phyloP scores from a whole-genome alignment of 192 early-diverging fungal genomes.

The Haplosporangium gracile region DNA sequence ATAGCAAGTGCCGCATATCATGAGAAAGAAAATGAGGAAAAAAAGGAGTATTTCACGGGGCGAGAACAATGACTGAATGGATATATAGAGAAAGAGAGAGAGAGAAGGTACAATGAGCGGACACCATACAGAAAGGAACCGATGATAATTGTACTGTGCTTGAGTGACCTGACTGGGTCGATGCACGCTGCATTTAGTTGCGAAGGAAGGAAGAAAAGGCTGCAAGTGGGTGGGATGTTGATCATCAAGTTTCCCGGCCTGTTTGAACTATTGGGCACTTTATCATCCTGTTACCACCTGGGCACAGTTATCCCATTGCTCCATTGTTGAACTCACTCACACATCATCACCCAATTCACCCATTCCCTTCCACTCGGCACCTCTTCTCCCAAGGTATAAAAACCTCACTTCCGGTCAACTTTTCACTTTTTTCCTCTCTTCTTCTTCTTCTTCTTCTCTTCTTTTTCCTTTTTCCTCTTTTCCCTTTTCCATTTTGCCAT shows the following conservation, averaged over 20 bases:
- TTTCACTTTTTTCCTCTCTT: conserved; percentile 20
- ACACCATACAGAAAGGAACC: neutral
- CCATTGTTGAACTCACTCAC: neutral
- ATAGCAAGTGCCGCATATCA: neutral
- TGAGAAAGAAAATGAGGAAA: neutral
- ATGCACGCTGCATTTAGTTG: neutral
- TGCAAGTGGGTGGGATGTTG: neutral
- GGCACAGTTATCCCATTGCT: neutral
- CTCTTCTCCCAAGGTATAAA: conserved; percentile 12
- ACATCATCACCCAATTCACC: neutral
- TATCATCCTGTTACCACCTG: conserved; percentile 3
- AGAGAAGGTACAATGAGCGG: neutral
- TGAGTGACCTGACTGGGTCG: no score
- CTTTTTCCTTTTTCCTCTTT: conserved; percentile 33
- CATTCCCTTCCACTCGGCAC: neutral
- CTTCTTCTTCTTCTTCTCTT: conserved; percentile 27
- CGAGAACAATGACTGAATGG: neutral
- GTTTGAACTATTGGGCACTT: neutral
- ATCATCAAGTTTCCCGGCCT: no score
- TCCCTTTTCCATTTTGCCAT: conserved; percentile 22
- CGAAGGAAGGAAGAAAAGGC: neutral
- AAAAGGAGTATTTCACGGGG: conserved; percentile 4
- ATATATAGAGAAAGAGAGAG: neutral
- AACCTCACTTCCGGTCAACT: conserved; percentile 4
- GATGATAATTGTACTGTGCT: no score